Base-by-base conservation (phyloP, 208 protist species). In the Trypanosoma caninum region DNA sequence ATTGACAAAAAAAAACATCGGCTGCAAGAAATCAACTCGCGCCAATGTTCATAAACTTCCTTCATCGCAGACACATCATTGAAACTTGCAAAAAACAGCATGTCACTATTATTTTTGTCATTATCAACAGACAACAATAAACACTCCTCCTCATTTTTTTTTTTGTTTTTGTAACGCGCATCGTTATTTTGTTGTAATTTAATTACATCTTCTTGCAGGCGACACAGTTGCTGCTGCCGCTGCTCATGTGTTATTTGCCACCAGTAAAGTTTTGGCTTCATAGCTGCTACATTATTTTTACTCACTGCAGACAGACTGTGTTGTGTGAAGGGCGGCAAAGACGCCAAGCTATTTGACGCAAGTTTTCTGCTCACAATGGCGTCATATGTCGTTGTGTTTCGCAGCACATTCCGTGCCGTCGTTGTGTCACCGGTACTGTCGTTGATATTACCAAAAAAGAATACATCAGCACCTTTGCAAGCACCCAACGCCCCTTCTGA, bases 231-330 rank as follows among this genome's bases (percentile, higher is more conserved):
- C 18, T 48, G 72, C 14, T 82, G 76, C 16, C 69, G 76, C 30
- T 72, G 69, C 30, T 90, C 79, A 2, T 65, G 76, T 18, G 68
- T 72, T 44, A 90, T 50, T 45, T 90, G 64, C 78, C 83, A 87
- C 79, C 83, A 90, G 51, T 90, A 84, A 4, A 84, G 44, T 37
- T 27, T 30, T 11, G 0, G 6, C 44, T 28, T 31, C 8, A 4
- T n/a, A n/a, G 3, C 16, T 48, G 3, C 2, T 7, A 28, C 28
- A 30, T 23, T 2, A 28, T 20, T 38, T 7, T 38, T 14, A 7
- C 7, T 38, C 13, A 38, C 7, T 38, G 34, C 13, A 38, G 30
- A 40, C 14, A 44, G 14, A 28, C 42, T 47, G 20, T 46, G 37
- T 0, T 20, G 40, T 5, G 44, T 2, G 16, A 38, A 23, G 0